Evolutionary conservation across 768 basidiomycete genomes (phyloP), one percentile per base, ranked within the genome.

Genomic region (Suillus cothurnatus): DNA sequence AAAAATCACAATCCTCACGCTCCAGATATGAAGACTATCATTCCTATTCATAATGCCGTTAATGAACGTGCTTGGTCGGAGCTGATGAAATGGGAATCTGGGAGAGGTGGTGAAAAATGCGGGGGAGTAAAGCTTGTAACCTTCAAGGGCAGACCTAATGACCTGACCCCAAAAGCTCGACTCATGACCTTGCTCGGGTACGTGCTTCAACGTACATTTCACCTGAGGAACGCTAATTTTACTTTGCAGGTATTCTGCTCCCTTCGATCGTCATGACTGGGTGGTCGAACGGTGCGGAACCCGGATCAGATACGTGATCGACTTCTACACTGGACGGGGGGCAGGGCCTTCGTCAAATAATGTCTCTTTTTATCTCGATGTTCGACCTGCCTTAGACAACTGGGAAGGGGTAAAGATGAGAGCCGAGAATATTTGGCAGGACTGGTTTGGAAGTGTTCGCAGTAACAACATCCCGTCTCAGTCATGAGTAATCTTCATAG

Each of bases 211-310:
- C 19, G 1, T 14, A 14, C 26, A 2, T 19, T 47, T 68, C 9
- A 67, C 61, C 26, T n/a, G 5, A 8, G 12, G 52, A 47, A 64
- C 23, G 34, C 39, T 36, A 28, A 61, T 26, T 28, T 15, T 26
- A 7, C 53, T 50, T 38, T 34, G 8, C 70, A 99, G 97, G 14
- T 99, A 97, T 76, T 84, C 93, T 32, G 84, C 93, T 28, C 97
- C 97, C 0, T 99, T 99, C 77, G 97, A 99, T 76, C 83, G 94
- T 62, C 97, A 99, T 70, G 97, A 99, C 76, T 99, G 97, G 97
- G 77, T 94, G 59, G 89, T 99, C 59, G 95, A 97, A 76, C 89
- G 97, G 39, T 97, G 96, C 73, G 97, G 95, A 6, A 87, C 86
- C 11, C 88, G 87, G 64, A 83, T 95, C 74, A 89, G 97, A 60